phyloP scores from a whole-genome alignment of 2,329 filamentous ascomycete species.

The Microsporum ferrugineum region DNA sequence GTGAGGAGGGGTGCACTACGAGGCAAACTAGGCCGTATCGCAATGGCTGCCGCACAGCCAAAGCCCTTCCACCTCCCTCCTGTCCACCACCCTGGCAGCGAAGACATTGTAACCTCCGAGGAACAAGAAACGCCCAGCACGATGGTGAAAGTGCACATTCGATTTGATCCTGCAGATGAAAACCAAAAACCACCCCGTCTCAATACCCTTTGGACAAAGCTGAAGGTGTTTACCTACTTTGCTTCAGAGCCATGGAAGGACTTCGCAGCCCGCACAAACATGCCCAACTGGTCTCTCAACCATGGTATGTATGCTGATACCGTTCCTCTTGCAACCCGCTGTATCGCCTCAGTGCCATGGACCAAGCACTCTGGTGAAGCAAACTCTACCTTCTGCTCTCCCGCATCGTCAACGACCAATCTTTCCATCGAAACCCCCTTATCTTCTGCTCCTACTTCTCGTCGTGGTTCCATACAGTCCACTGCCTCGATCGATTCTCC shows the following conservation, averaged over 20 bases:
- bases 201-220: conserved; percentile 41
- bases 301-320: conserved; percentile 44
- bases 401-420: conserved; percentile 26
- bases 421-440: conserved; percentile 12
- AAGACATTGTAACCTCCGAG: conserved; percentile 20
- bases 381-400: conserved; percentile 31
- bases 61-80: conserved; percentile 40
- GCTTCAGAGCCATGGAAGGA: conserved; percentile 40
- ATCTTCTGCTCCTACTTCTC: conserved; percentile 19
- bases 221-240: conserved; percentile 50
- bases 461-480: conserved; percentile 17
- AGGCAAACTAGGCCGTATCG: conserved; percentile 46
- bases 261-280: conserved; percentile 36
- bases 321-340: conserved; percentile 44
- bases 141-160: conserved; percentile 44
- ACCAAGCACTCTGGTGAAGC: conserved; percentile 33
- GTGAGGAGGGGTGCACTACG: conserved; percentile 49
- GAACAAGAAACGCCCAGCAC: conserved; percentile 36
- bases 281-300: conserved; percentile 32
- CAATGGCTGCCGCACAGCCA: conserved; percentile 48
- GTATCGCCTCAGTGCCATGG: conserved; percentile 49
- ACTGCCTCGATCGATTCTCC: conserved; percentile 23
- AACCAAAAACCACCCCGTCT: conserved; percentile 43
- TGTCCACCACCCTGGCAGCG: conserved; percentile 15
- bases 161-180: conserved; percentile 48